A percentile compares a stretch with the other conserved stretches of the same genome.
Evolutionary conservation across 805 yeast genomes (phyloP).

Genomic region (Ogataea salicorniae): DNA sequence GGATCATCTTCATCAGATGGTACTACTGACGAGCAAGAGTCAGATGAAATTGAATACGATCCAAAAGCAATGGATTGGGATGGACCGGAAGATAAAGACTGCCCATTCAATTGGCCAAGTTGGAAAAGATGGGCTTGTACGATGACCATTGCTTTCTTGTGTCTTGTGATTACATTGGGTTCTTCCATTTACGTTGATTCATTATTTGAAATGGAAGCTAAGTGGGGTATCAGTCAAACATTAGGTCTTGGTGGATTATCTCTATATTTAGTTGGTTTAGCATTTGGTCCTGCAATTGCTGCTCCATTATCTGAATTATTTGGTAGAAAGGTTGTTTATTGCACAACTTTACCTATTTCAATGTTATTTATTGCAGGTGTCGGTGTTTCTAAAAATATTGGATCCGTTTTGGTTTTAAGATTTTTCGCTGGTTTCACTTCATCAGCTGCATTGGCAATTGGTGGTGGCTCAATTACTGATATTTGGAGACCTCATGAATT

Average conservation of each 20-base stretch:
- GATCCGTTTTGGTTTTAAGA: constrained; percentile 59
- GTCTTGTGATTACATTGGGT: constrained; percentile 70
- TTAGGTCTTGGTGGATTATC: constrained; percentile 65
- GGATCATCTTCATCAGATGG: neutral
- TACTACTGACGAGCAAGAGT: constrained; percentile 17
- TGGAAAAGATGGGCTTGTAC: constrained; percentile 64
- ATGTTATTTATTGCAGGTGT: constrained; percentile 74
- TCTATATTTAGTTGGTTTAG: constrained; percentile 64
- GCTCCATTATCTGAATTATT: constrained; percentile 69
- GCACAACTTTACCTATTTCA: constrained; percentile 55
- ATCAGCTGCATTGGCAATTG: constrained; percentile 78
- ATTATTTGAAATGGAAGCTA: constrained; percentile 44
- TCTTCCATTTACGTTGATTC: constrained; percentile 69
- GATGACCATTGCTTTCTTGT: constrained; percentile 56
- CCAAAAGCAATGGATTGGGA: constrained; percentile 53
- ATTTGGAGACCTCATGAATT: constrained; percentile 62
- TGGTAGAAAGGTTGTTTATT: constrained; percentile 62
- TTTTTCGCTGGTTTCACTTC: constrained; percentile 73
- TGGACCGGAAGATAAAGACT: constrained; percentile 51
- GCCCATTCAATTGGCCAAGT: constrained; percentile 65
- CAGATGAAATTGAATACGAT: constrained; percentile 30
- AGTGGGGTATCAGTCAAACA: constrained; percentile 53
- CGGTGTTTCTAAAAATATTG: constrained; percentile 57
- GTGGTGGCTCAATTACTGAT: constrained; percentile 80
- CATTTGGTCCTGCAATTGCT: constrained; percentile 63